Evolutionary conservation across 805 yeast species (phyloP).

Genomic region (Candida dajiaensis): DNA sequence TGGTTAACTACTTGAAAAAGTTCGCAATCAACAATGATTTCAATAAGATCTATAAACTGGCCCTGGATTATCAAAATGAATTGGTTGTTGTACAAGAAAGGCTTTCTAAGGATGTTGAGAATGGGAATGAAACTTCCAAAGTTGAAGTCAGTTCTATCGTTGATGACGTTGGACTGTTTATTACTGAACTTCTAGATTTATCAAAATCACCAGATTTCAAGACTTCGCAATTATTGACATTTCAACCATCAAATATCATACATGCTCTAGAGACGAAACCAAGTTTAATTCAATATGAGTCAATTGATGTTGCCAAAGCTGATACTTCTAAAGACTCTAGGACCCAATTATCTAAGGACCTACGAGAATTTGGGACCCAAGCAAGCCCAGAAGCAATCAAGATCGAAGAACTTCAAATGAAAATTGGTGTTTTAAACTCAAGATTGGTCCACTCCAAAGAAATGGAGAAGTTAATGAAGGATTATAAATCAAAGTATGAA

Average conservation of each 20-base stretch:
- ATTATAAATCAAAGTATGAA: slow-evolving; percentile 21
- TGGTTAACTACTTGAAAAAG: background rate
- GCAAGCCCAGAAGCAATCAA: background rate
- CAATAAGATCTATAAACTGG: slow-evolving; percentile 4
- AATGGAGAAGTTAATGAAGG: slow-evolving; percentile 23
- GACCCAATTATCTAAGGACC: background rate
- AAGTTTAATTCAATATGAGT: background rate
- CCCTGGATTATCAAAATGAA: background rate
- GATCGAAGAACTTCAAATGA: slow-evolving; percentile 40
- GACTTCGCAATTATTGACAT: background rate
- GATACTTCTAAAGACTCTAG: background rate
- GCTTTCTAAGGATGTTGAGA: background rate
- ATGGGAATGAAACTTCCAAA: slow-evolving; percentile 1
- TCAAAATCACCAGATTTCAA: slow-evolving; percentile 2
- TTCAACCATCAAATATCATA: background rate
- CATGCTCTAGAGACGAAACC: background rate
- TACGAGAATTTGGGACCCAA: background rate
- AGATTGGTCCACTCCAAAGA: slow-evolving; percentile 32
- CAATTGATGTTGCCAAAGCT: background rate
- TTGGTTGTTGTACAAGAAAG: background rate
- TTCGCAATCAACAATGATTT: background rate
- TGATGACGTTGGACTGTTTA: background rate
- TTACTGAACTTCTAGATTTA: background rate
- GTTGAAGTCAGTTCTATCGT: background rate
- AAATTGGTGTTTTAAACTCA: slow-evolving; percentile 38